Evolutionary conservation across 1,284 basidiomycete genomes (phyloP), one percentile per base, ranked within the genome.

Genomic region (Irpex sp.): DNA sequence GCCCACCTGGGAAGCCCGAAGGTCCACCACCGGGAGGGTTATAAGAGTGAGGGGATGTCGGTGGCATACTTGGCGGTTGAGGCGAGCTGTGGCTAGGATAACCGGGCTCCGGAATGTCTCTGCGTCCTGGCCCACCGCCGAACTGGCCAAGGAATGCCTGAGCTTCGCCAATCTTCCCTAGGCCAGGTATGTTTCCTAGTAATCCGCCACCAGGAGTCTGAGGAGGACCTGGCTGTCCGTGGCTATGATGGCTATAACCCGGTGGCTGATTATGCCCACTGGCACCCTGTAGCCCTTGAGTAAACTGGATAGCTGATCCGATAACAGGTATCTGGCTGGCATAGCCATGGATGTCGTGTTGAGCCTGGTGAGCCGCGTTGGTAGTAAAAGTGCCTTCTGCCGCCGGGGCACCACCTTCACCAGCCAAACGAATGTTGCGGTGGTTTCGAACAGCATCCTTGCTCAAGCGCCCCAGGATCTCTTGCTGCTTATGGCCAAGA

Each of bases 391-490:
- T 72, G 2, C 83, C 82, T 59, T 83, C 75, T 0, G 79, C 74
- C 5, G 76, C 72, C 4, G 81, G 66, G 0, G 73, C 60, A 0
- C 82, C 82, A n/a, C 84, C 86, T 63, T 86, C 82, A 1, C 85
- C 84, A 0, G 76, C 75, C 4, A 84, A 74, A 4, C 92, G 86
- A 61, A 86, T 84, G 75, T 94, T 94, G 72, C 87, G 77, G 73
- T 93, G 90, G 67, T 85, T 84, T 21, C 87, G 84, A 9, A 94
- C 92, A 7, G 82, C 76, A 13, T 89, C 81, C 68, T 88, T 88
- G 31, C 79, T 79, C 26, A 94, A 81, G 8, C 92, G 86, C 21
- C 79, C 76, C 51, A 94, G 66, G 17, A 87, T 76, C 38, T 85
- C 82, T 34, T 80, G 73, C 68, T 87, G 82, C 62, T 82, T 78